Evolutionary conservation across 331 rosid species (phyloP).

Genomic region (Dryas integrifolia): DNA sequence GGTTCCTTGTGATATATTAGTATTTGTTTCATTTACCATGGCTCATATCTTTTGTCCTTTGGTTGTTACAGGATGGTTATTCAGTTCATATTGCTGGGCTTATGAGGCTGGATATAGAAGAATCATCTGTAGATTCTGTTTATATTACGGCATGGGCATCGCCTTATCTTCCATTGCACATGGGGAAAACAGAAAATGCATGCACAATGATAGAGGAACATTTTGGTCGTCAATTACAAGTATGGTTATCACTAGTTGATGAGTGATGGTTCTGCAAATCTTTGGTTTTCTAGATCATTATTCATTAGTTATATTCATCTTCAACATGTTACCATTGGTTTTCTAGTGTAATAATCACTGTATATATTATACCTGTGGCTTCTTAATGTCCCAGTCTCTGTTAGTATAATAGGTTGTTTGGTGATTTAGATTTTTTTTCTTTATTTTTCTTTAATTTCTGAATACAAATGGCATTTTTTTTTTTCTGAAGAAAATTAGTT

Average conservation of each 20-base stretch:
- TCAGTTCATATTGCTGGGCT: conserved; percentile 90
- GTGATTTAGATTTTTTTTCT: neutral
- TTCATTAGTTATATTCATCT: neutral
- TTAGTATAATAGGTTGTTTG: neutral
- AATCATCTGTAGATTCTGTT: conserved; percentile 59
- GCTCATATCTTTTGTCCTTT: conserved; percentile 20
- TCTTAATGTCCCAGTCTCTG: neutral
- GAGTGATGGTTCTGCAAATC: conserved; percentile 7
- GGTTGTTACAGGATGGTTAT: conserved; percentile 67
- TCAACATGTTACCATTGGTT: neutral
- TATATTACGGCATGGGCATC: conserved; percentile 94
- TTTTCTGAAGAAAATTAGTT: neutral
- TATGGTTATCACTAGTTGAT: conserved; percentile 32
- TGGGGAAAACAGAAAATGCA: conserved; percentile 88
- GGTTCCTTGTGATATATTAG: neutral
- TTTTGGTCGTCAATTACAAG: conserved; percentile 94
- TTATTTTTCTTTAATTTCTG: neutral
- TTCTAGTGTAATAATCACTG: neutral
- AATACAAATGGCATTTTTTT: neutral
- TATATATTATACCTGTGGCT: neutral
- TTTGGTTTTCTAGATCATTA: conserved; percentile 8
- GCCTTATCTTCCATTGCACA: conserved; percentile 82
- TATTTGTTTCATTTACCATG: conserved; percentile 7
- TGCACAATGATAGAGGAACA: conserved; percentile 58
- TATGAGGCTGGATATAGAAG: conserved; percentile 86